Base-by-base conservation (phyloP, 192 early-diverging fungal species). In the Coemansia furcata region DNA sequence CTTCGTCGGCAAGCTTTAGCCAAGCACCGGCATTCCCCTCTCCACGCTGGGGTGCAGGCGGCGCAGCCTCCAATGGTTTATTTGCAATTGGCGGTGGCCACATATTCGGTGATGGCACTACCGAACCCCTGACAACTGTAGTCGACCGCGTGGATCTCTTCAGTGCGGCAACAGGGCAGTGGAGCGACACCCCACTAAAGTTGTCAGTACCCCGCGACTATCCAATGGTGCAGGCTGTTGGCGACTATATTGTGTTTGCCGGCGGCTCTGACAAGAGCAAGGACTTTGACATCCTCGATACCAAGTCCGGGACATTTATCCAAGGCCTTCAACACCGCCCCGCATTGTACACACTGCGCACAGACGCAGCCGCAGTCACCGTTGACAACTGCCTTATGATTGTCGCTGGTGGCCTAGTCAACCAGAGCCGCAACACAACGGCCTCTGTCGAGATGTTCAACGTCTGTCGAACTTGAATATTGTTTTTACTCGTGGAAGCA, bases 41-140 rank as follows among this genome's bases (percentile, higher is more conserved):
- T 32, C 80, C 80, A 9, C 74, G 80, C 47, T 82, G 74, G 74
- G 75, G 80, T 26, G 71, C 75, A 10, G 68, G 71, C 26, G 75
- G 75, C 5, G 80, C 75, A n/a, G 75, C 74, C 29, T 62, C 72
- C n/a, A 77, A 82, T 33, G 75, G 80, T 21, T 36, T 82, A 29
- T 82, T 82, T 74, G 80, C 65, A 7, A 33, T 82, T 55, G 80
- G 80, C 35, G 80, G 80, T 44, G 80, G 80, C 21, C 75, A 82
- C 33, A 17, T 71, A 6, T 82, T 77, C 60, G 65, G 65, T 55
- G 50, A 71, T 15, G 67, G 60, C 36, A 52, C 35, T 26, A 63
- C 47, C 19, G 60, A 62, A n/a, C 12, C 66, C 29, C 36, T 63
- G 64, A 75, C 73, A 21, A 73, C 73, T 2, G 66, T 72, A 10